phyloP scores from a whole-genome alignment of 1,284 basidiomycete genomes.

The Vanrija sp. region DNA sequence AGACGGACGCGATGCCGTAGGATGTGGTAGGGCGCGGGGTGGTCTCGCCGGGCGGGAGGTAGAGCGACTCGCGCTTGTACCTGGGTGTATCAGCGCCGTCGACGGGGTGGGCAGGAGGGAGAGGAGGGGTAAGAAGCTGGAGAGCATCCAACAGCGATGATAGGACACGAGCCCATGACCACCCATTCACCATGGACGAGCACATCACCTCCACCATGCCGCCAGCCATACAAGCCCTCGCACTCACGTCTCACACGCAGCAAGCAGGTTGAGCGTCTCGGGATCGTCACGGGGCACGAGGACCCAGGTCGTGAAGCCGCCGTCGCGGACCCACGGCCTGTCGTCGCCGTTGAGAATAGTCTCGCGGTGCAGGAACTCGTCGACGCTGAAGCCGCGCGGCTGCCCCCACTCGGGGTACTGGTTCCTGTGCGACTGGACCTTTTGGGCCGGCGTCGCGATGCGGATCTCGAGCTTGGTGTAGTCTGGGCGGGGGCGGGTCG shows the following conservation, averaged over 20 bases:
- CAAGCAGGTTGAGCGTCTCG: slow-evolving; percentile 23
- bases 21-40: slow-evolving; percentile 14
- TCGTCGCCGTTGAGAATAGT: neutral
- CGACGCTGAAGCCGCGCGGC: neutral
- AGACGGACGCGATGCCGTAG: slow-evolving; percentile 38
- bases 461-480: too few species aligned
- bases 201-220: neutral
- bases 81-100: slow-evolving; percentile 8
- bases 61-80: slow-evolving; percentile 17
- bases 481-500: too few species aligned
- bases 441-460: too few species aligned
- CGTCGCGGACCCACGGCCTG: slow-evolving; percentile 1
- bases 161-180: too few species aligned
- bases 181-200: too few species aligned
- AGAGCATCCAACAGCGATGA: too few species aligned
- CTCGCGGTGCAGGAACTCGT: neutral
- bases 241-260: slow-evolving; percentile 33
- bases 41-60: slow-evolving; percentile 7
- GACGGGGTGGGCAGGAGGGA: neutral
- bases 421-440: neutral
- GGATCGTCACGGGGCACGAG: slow-evolving; percentile 23
- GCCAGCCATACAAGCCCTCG: too few species aligned
- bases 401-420: slow-evolving; percentile 6
- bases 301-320: slow-evolving; percentile 17
- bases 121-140: too few species aligned